Conservation (phyloP, 805 yeast genomes). For the Yarrowia sp. region DNA sequence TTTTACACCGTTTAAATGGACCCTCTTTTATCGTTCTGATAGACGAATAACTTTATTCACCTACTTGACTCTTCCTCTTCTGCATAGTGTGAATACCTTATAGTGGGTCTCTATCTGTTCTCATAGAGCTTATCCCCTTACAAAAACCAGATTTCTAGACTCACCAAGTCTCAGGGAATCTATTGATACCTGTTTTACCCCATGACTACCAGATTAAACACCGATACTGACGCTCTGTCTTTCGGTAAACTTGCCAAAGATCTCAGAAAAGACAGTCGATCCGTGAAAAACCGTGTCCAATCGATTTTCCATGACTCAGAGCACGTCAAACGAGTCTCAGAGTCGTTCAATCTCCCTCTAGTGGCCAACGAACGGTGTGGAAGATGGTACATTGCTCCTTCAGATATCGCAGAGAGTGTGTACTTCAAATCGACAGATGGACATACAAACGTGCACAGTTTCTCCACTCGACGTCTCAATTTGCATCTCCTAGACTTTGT, state of each 20-base stretch:
- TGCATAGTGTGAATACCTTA: no score
- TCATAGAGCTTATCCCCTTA: no score
- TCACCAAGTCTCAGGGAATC: background rate
- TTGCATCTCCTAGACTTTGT: conserved; percentile 68
- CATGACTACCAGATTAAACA: conserved; percentile 14
- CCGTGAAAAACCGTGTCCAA: conserved; percentile 66
- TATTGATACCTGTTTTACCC: background rate
- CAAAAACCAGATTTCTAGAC: background rate
- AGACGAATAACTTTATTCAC: no score
- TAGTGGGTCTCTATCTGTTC: no score
- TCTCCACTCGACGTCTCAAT: conserved; percentile 75
- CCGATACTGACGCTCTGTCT: conserved; percentile 23
- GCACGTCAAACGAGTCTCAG: conserved; percentile 56
- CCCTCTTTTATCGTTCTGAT: no score
- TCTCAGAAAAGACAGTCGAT: conserved; percentile 59
- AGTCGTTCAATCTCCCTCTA: conserved; percentile 49
- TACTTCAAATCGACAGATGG: conserved; percentile 95
- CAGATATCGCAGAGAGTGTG: conserved; percentile 54
- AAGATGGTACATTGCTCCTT: conserved; percentile 74
- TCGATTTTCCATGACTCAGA: conserved; percentile 71
- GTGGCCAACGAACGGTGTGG: conserved; percentile 87
- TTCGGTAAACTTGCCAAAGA: conserved; percentile 48
- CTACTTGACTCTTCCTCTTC: background rate
- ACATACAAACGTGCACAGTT: conserved; percentile 80
- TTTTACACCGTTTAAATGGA: no score